These are phyloP conservation scores for Artemisia argyi DNA, from an alignment of 129 eudicot species.

Conservation along the genomic window DNA sequence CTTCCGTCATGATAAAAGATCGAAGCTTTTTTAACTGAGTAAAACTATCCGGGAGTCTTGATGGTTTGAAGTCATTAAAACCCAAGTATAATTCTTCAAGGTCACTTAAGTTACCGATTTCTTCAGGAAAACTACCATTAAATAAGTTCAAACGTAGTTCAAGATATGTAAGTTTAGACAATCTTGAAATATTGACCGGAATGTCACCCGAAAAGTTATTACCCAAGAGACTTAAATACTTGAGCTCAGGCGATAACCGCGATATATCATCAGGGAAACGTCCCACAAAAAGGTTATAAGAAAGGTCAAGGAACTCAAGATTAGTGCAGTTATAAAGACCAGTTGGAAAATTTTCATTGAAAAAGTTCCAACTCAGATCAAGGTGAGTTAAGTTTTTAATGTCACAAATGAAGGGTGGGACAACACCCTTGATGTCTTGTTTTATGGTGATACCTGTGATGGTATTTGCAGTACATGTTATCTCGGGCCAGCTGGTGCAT, in stretches of 20 bases:
- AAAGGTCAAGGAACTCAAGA: constrained; percentile 22
- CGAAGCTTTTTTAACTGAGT: no score
- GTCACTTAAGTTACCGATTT: constrained; percentile 38
- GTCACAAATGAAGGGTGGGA: no score
- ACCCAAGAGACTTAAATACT: constrained; percentile 20
- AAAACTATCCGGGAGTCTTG: no score
- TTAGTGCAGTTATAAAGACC: constrained; percentile 50
- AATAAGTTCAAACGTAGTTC: no score
- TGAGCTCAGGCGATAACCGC: constrained; percentile 30
- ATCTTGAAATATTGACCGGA: no score
- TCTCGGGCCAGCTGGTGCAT: constrained; percentile 41
- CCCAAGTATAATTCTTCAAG: constrained; percentile 37
- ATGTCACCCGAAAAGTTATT: constrained; percentile 33
- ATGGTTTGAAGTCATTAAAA: no score
- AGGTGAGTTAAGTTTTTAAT: constrained; percentile 17
- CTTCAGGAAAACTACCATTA: constrained; percentile 32
- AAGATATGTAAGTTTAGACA: no score
- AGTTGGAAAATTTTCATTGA: not conserved
- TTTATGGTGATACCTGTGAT: constrained; percentile 22
- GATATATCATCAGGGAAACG: constrained; percentile 38
- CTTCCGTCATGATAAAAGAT: not conserved
- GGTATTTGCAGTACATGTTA: no score
- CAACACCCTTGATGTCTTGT: constrained; percentile 23
- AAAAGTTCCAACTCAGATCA: constrained; percentile 30
- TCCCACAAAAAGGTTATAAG: constrained; percentile 28